phyloP scores from a whole-genome alignment of 306 rosid species.

The Dryas drummondii region DNA sequence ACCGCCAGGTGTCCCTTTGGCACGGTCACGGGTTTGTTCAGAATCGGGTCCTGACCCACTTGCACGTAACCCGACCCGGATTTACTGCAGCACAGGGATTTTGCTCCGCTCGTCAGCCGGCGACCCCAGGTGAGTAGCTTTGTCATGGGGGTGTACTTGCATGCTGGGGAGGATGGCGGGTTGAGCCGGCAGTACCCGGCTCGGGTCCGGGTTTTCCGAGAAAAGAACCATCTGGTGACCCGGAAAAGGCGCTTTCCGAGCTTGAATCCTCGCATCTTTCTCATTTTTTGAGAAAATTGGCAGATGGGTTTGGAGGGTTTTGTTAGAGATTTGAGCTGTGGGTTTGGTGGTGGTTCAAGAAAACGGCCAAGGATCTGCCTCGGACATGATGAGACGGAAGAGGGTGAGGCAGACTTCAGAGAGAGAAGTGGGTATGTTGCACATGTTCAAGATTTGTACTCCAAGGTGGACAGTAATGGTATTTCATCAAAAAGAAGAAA shows the following conservation, averaged over 20 bases:
- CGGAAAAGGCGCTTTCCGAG: constrained; percentile 53
- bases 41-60: constrained; percentile 38
- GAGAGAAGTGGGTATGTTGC: constrained; percentile 61
- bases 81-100: constrained; percentile 38
- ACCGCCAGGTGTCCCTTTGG: constrained; percentile 92
- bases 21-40: constrained; percentile 30
- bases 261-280: constrained; percentile 55
- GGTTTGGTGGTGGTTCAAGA: constrained; percentile 26
- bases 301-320: not conserved
- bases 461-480: not conserved
- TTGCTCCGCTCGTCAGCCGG: constrained; percentile 46
- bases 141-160: constrained; percentile 19
- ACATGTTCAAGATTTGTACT: constrained; percentile 30
- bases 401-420: constrained; percentile 59
- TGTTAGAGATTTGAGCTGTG: not conserved
- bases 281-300: constrained; percentile 19
- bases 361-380: constrained; percentile 73
- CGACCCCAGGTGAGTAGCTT: constrained; percentile 66
- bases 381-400: constrained; percentile 66
- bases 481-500: constrained; percentile 13
- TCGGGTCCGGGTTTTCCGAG: constrained; percentile 28
- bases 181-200: constrained; percentile 30
- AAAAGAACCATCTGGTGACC: constrained; percentile 45
- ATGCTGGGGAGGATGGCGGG: not conserved
- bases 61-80: constrained; percentile 39